Conservation (phyloP, 2,329 filamentous ascomycete species). For the Phialemoniopsis sp. region DNA sequence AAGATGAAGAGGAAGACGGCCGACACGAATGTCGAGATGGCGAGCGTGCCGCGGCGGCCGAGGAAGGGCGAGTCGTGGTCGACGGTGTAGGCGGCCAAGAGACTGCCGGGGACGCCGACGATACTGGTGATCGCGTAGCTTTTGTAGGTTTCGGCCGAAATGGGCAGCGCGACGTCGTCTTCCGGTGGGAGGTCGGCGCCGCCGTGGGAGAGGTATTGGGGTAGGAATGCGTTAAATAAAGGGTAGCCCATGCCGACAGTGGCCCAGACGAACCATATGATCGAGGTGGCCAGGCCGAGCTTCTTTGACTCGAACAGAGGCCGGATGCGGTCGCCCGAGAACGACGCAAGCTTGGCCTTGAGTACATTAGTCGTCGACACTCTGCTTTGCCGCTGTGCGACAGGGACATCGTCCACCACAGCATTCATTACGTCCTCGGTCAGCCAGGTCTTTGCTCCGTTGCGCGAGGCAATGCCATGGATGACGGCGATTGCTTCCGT, state of each 20-base stretch:
- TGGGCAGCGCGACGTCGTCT: conserved; percentile 22
- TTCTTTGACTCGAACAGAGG: conserved; percentile 59
- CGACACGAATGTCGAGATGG: conserved; percentile 61
- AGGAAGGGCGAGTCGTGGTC: conserved; percentile 57
- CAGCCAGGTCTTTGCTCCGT: conserved; percentile 68
- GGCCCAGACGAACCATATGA: conserved; percentile 77
- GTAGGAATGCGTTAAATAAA: conserved; percentile 87
- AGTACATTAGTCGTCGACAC: conserved; percentile 37
- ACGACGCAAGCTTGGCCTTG: conserved; percentile 56
- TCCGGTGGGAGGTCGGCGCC: conserved; percentile 25
- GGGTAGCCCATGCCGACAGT: conserved; percentile 84
- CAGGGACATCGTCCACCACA: conserved; percentile 40
- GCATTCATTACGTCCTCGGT: conserved; percentile 64
- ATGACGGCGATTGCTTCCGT: conserved; percentile 76
- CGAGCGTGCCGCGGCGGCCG: conserved; percentile 70
- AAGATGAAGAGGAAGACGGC: conserved; percentile 68
- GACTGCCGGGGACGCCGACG: conserved; percentile 70
- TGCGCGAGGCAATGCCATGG: conserved; percentile 71
- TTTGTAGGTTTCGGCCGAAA: conserved; percentile 58
- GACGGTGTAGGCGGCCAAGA: conserved; percentile 71
- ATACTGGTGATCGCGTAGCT: conserved; percentile 80
- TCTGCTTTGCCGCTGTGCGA: conserved; percentile 8
- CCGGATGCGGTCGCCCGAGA: conserved; percentile 62
- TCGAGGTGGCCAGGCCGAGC: conserved; percentile 43
- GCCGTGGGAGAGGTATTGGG: conserved; percentile 71